Evolutionary conservation across 2,329 filamentous ascomycete species (phyloP), one percentile per base, ranked within the genome.

Genomic region (Zasmidium cellare): DNA sequence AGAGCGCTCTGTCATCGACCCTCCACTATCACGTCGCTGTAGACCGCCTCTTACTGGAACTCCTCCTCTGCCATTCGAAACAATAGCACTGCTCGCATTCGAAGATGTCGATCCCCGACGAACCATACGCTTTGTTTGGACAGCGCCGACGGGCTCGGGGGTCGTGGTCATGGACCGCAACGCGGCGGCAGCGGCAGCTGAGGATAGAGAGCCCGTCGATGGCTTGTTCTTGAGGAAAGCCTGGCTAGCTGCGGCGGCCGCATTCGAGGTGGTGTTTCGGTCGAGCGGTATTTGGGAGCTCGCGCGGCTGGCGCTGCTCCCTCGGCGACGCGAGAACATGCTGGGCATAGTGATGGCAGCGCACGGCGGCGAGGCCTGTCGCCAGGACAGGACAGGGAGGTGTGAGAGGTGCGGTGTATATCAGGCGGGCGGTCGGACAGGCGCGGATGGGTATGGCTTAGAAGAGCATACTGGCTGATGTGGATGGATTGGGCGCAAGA

Each of bases 1-100:
- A 0, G 91, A 92, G 57, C 93, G 85, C 72, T 93, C 90, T 25
- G 85, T 88, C 92, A 97, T 96, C 51, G 92, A 96, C 20, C 86
- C 83, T 24, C 84, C 84, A 75, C 92, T 96, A 55, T 80, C 83
- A 38, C 83, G 80, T 68, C 90, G 81, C 61, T 87, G 82, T 60
- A 92, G 77, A 53, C 73, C 61, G 62, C 60, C 70, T 78, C 77
- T 56, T 62, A 75, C 56, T 19, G 35, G 35, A 16, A n/a, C 35
- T 41, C 60, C 60, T 24, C 66, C 53, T 51, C 60, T 50, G 25
- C 63, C 53, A 16, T 64, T 61, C 5, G 62, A 63, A 24, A 68
- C 60, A 51, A 72, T 59, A 49, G 73, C 76, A 57, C 76, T 73
- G 58, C 82, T 84, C 35, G 79, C 81, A 49, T 84, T 79, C 3